These are phyloP conservation scores for Tagetes patula DNA, from an alignment of 129 eudicot genomes.

Conservation along the genomic window DNA sequence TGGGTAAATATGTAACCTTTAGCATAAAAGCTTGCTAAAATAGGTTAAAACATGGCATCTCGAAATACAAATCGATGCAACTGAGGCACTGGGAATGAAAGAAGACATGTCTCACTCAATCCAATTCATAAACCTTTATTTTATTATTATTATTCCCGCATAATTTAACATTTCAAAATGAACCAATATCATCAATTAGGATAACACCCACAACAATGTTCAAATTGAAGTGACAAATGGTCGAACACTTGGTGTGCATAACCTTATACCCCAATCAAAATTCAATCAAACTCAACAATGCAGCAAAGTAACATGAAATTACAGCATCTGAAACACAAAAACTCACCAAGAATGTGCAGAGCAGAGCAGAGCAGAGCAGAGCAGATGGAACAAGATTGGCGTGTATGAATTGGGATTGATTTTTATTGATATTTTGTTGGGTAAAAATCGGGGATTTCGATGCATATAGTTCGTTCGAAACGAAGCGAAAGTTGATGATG, in stretches of 20 bases:
- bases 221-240: neutral
- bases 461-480: slow-evolving; percentile 19
- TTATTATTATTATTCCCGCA: neutral
- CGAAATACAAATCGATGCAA: neutral
- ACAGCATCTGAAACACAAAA: slow-evolving; percentile 5
- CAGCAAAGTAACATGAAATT: slow-evolving; percentile 11
- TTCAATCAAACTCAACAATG: neutral
- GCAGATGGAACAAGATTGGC: neutral
- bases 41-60: neutral
- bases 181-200: no score
- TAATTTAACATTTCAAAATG: neutral
- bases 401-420: slow-evolving; percentile 8
- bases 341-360: slow-evolving; percentile 25
- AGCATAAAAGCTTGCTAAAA: slow-evolving; percentile 1
- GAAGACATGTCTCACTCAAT: neutral
- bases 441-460: slow-evolving; percentile 24
- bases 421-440: slow-evolving; percentile 25
- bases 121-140: slow-evolving; percentile 1
- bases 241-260: slow-evolving; percentile 16
- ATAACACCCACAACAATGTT: neutral
- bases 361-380: slow-evolving; percentile 4
- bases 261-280: neutral
- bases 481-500: neutral
- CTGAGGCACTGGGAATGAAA: slow-evolving; percentile 2
- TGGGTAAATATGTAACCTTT: slow-evolving; percentile 1